phyloP scores from a whole-genome alignment of 768 basidiomycete genomes.

The Suillus spraguei region DNA sequence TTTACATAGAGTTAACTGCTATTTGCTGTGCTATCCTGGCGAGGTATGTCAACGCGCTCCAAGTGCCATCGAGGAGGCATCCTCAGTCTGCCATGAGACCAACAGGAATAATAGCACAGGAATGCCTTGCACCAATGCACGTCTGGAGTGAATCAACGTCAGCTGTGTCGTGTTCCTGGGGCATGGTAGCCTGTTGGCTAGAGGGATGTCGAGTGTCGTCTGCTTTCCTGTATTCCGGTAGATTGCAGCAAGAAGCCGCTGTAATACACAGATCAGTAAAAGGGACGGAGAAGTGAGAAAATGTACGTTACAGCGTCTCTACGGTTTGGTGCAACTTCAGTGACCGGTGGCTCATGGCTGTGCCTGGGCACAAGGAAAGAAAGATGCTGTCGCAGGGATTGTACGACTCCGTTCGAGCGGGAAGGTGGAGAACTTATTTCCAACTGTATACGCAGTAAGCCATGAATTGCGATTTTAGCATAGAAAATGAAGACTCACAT shows the following conservation, averaged over 20 bases:
- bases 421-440: not conserved
- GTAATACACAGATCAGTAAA: no score
- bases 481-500: not conserved
- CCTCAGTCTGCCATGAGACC: not conserved
- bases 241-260: no score
- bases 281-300: not conserved
- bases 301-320: not conserved
- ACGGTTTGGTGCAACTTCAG: not conserved
- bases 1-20: not conserved
- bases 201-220: no score
- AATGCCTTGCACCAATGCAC: not conserved
- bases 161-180: not conserved
- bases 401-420: not conserved
- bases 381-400: not conserved
- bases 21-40: no score
- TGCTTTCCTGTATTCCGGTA: no score
- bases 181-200: not conserved
- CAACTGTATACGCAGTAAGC: not conserved
- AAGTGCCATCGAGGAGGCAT: slow-evolving; percentile 1
- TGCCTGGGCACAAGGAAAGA: not conserved
- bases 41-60: not conserved
- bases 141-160: not conserved
- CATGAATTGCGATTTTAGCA: not conserved
- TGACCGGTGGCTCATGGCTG: not conserved
- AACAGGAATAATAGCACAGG: not conserved